Percentiles rank a stretch among this genome's conserved stretches.
Evolutionary conservation across 495 filamentous ascomycete species (phyloP).

Genomic region (Darksidea phi): DNA sequence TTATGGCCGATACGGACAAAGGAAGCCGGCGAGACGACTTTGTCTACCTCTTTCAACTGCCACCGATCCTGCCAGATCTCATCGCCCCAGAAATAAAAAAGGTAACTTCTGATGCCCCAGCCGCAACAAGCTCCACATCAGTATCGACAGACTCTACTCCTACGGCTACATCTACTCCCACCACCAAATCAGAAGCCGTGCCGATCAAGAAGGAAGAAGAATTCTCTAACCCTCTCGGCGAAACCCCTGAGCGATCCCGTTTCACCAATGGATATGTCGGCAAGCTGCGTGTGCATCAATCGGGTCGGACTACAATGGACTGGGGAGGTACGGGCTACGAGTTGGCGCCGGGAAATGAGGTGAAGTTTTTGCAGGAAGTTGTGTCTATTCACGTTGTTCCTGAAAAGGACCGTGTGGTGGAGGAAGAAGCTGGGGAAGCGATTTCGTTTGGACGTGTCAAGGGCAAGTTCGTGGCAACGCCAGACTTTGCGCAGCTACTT

Average conservation of each 20-base stretch:
- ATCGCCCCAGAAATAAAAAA: slow-evolving; percentile 41
- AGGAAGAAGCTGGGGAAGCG: slow-evolving; percentile 47
- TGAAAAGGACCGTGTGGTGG: slow-evolving; percentile 48
- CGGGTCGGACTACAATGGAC: slow-evolving; percentile 57
- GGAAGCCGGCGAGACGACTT: slow-evolving; percentile 34
- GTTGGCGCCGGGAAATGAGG: slow-evolving; percentile 41
- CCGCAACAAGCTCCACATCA: background rate
- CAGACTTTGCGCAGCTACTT: slow-evolving; percentile 48
- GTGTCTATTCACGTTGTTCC: slow-evolving; percentile 42
- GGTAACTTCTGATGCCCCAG: slow-evolving; percentile 25
- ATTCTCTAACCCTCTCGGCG: slow-evolving; percentile 14
- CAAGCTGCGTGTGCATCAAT: slow-evolving; percentile 59
- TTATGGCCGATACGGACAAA: slow-evolving; percentile 39
- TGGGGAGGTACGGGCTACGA: slow-evolving; percentile 59
- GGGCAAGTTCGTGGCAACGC: slow-evolving; percentile 58
- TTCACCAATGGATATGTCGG: slow-evolving; percentile 53
- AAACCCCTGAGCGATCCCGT: background rate
- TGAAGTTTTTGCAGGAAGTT: slow-evolving; percentile 40
- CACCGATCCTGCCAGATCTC: slow-evolving; percentile 58
- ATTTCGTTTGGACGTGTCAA: slow-evolving; percentile 58
- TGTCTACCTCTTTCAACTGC: slow-evolving; percentile 66
- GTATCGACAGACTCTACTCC: background rate
- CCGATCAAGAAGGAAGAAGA: slow-evolving; percentile 24
- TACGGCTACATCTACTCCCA: background rate
- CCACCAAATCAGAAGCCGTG: background rate